Base-by-base conservation (phyloP, 176 grass and related monocot species). In the Ensete ventricosum region DNA sequence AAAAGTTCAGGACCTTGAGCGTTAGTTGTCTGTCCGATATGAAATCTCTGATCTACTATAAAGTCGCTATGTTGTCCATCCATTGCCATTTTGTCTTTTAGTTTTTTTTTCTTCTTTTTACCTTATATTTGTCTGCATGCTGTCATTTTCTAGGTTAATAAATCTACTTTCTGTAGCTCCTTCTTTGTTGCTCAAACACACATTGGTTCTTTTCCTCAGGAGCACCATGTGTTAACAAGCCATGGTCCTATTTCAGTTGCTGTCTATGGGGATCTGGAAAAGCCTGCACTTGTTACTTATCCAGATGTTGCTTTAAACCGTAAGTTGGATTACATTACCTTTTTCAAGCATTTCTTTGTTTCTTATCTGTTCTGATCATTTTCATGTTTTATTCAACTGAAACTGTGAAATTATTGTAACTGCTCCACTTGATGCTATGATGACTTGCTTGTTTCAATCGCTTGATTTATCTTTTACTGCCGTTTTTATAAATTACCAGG, bases 201-300 rank as follows among this genome's bases (percentile, higher is more conserved):
- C 34, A 6, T 43, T 43, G 34, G 34, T 43, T 79, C 6, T 17
- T 66, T 74, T 80, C 65, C 69, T 89, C 81, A 99, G 95, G 95
- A 99, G 80, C 95, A 94, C 82, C 88, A 91, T 82, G 87, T 99
- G 79, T 86, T 85, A 62, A 99, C 95, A 27, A 88, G 80, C 67
- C 80, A 94, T 76, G 95, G 95, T 50, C 75, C 95, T 22, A 81
- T 99, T 77, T 99, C 95, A 73, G 91, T 99, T 82, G 91, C 83
- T 5, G 88, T 99, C 48, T 99, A 94, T 69, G 95, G 95, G 57
- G 95, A 99, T 75, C 82, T 78, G 81, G 88, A 94, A 73, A 99
- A 99, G 77, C 95, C 95, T 79, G 91, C 91, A n/a, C 88, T 99
- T 78, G 83, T 99, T 87, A 99, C 95, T 70, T 99, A 94, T 80